These are phyloP conservation scores for Russula virescens DNA, from an alignment of 768 basidiomycete species.

Conservation along the genomic window DNA sequence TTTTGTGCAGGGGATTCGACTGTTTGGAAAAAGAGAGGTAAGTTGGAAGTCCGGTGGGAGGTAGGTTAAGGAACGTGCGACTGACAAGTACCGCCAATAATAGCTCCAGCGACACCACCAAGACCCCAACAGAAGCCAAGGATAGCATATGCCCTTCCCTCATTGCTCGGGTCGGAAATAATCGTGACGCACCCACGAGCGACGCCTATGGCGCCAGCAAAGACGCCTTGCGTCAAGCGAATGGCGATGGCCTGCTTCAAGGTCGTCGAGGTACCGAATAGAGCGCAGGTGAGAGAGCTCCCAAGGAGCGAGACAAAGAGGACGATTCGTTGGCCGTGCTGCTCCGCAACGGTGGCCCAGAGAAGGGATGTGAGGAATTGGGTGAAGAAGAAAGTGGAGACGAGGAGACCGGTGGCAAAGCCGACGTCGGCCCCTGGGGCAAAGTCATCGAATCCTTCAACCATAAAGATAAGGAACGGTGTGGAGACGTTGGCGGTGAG, in stretches of 20 bases:
- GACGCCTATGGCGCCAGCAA: constrained; percentile 91
- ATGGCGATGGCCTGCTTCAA: constrained; percentile 78
- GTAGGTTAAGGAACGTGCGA: constrained; percentile 16
- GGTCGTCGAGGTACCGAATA: constrained; percentile 73
- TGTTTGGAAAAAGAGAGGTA: constrained; percentile 30
- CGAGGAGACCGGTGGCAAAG: constrained; percentile 82
- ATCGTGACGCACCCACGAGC: constrained; percentile 83
- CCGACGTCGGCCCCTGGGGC: constrained; percentile 81
- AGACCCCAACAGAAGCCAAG: constrained; percentile 95
- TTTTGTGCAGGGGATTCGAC: constrained; percentile 82
- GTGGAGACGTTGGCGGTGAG: constrained; percentile 88
- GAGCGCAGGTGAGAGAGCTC: constrained; percentile 68
- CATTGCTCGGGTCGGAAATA: constrained; percentile 88
- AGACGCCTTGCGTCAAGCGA: constrained; percentile 86
- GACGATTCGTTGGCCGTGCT: constrained; percentile 81
- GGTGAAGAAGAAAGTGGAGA: constrained; percentile 85
- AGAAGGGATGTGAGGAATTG: constrained; percentile 93
- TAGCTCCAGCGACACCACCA: constrained; percentile 87
- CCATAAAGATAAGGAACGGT: constrained; percentile 93
- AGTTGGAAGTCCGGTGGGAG: constrained; percentile 5
- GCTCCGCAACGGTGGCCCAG: constrained; percentile 95
- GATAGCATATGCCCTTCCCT: constrained; percentile 91
- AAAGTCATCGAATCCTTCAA: constrained; percentile 74
- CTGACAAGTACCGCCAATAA: constrained; percentile 79
- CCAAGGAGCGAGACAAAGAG: constrained; percentile 82